These are phyloP conservation scores for Pseudocercospora pini-densiflorae DNA, from an alignment of 2,329 filamentous ascomycete species.

Conservation along the genomic window DNA sequence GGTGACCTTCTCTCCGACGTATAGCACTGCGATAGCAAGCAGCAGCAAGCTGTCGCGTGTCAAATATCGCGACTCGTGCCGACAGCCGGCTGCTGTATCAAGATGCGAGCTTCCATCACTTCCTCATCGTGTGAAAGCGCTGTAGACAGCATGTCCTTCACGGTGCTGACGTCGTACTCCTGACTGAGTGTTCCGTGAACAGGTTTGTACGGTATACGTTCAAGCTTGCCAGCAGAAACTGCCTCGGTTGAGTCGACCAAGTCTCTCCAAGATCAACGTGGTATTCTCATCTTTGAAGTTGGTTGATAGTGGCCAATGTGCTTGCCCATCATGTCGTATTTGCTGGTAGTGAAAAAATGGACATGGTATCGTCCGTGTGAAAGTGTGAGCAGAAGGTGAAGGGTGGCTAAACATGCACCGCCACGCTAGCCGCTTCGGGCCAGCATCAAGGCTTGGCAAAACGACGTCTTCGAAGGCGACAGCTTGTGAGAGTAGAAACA, in stretches of 20 bases:
- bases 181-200: neutral
- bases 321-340: neutral
- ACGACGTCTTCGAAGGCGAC: slow-evolving; percentile 2
- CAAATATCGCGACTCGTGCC: neutral
- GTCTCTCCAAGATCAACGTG: neutral
- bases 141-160: neutral
- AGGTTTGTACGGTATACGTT: neutral
- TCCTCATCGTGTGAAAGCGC: neutral
- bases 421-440: neutral
- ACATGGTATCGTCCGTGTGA: neutral
- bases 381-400: neutral
- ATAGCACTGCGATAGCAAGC: neutral
- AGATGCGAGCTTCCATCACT: neutral
- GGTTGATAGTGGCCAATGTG: too few species aligned
- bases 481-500: neutral
- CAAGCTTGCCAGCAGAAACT: neutral
- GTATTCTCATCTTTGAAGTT: too few species aligned
- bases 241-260: neutral
- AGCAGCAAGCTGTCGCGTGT: neutral
- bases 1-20: too few species aligned
- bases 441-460: neutral
- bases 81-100: neutral
- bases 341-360: neutral
- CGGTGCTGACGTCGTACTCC: neutral
- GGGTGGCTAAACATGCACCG: neutral